A percentile compares a stretch with the other conserved stretches of the same genome.
Conservation (phyloP, 129 eudicot species). For the Glebionis coronaria region DNA sequence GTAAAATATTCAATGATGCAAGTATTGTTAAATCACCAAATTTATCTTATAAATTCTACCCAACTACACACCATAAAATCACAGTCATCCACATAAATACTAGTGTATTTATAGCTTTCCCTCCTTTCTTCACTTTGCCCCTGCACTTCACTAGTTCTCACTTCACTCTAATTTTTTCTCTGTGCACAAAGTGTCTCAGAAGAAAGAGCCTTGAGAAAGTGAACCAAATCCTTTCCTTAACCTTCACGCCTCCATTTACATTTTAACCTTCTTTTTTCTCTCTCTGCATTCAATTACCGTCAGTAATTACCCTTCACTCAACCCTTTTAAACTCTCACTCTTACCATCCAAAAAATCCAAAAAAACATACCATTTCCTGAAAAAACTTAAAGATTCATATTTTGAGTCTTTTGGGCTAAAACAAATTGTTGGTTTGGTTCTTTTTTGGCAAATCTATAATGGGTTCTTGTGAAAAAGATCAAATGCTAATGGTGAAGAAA, state of each 20-base stretch:
- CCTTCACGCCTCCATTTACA: slow-evolving; percentile 70
- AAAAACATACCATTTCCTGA: slow-evolving; percentile 26
- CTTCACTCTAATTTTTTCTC: slow-evolving; percentile 19
- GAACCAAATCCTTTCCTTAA: slow-evolving; percentile 70
- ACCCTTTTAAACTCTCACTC: slow-evolving; percentile 33
- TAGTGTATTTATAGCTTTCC: slow-evolving; percentile 41
- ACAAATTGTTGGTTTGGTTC: slow-evolving; percentile 13
- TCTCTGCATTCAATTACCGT: slow-evolving; percentile 42
- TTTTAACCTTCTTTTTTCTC: slow-evolving; percentile 21
- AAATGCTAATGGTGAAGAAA: slow-evolving; percentile 12
- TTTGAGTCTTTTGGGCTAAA: neutral
- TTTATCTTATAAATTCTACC: slow-evolving; percentile 23
- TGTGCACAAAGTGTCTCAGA: slow-evolving; percentile 35
- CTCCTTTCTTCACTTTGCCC: slow-evolving; percentile 26
- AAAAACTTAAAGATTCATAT: slow-evolving; percentile 11
- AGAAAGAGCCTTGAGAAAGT: slow-evolving; percentile 68
- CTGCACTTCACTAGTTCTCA: slow-evolving; percentile 37
- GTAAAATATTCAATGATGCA: neutral
- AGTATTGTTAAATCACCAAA: neutral
- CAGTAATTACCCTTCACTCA: slow-evolving; percentile 34
- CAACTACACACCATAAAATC: slow-evolving; percentile 21
- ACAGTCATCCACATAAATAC: slow-evolving; percentile 17
- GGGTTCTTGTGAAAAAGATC: slow-evolving; percentile 49
- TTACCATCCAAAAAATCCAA: neutral
- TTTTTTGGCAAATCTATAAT: slow-evolving; percentile 29